Evolutionary conservation across 2,329 filamentous ascomycete species (phyloP).

Genomic region (Sporothrix pseudoabietina): DNA sequence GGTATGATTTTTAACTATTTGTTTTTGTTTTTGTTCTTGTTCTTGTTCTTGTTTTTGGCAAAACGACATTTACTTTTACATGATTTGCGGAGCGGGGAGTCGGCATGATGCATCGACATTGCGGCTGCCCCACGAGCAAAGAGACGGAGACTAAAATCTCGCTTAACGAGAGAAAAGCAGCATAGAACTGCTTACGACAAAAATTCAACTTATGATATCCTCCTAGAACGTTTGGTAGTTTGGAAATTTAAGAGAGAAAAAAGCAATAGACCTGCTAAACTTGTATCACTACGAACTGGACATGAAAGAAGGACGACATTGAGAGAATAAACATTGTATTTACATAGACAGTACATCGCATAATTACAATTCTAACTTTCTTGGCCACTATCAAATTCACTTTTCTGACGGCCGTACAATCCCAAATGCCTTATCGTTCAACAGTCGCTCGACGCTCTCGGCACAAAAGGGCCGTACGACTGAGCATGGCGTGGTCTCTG

Average conservation of each 20-base stretch:
- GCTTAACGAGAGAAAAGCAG: constrained; percentile 27
- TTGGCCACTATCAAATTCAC: not conserved
- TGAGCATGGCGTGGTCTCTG: not conserved
- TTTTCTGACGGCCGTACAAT: not conserved
- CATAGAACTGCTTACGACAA: constrained; percentile 16
- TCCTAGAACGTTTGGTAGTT: constrained; percentile 22
- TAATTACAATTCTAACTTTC: not conserved
- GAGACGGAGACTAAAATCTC: constrained; percentile 4
- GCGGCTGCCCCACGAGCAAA: not conserved
- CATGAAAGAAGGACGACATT: not conserved
- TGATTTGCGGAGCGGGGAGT: constrained; percentile 22
- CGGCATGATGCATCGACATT: not conserved
- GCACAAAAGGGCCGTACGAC: not conserved
- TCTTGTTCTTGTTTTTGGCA: constrained; percentile 1
- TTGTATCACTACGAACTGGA: not conserved
- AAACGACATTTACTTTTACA: constrained; percentile 7
- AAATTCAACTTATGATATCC: constrained; percentile 44
- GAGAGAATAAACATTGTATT: not conserved
- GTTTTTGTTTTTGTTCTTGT: not conserved
- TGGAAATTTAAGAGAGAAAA: not conserved
- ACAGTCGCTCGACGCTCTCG: not conserved
- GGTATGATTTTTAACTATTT: constrained; percentile 27
- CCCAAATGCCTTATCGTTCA: not conserved
- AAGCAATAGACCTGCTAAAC: not conserved
- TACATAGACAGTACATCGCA: constrained; percentile 6